Evolutionary conservation across 441 rosid species (phyloP).

Genomic region (Monsonia emarginata): DNA sequence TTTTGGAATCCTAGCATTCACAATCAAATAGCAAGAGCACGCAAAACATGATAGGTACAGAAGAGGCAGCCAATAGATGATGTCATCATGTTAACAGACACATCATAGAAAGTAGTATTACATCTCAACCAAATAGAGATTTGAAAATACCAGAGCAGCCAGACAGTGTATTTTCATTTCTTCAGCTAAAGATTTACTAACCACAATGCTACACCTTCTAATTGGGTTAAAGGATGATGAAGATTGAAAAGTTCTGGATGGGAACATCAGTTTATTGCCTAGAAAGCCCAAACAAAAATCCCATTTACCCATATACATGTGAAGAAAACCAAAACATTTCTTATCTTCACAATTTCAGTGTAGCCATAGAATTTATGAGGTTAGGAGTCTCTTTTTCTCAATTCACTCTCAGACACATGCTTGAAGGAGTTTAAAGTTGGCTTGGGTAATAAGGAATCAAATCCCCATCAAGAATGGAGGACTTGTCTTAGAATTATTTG

Average conservation of each 20-base stretch:
- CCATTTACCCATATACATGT: not conserved
- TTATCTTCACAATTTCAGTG: not conserved
- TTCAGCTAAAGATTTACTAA: conserved; percentile 1
- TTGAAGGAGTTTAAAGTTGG: not conserved
- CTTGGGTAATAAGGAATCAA: too few relatives aligned
- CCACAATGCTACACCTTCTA: not conserved
- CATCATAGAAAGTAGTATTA: not conserved
- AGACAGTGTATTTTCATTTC: not conserved
- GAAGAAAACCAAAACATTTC: not conserved
- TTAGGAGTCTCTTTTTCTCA: not conserved
- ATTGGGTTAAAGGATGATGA: not conserved
- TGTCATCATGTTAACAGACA: not conserved
- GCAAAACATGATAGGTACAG: not conserved
- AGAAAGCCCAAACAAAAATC: not conserved
- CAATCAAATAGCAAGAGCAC: not conserved
- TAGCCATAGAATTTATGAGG: not conserved
- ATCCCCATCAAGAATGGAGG: too few relatives aligned
- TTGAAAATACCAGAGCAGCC: not conserved
- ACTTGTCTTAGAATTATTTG: too few relatives aligned
- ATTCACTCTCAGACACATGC: not conserved
- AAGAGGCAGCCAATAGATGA: not conserved
- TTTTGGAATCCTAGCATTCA: conserved; percentile 4
- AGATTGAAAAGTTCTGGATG: not conserved
- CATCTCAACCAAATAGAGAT: not conserved
- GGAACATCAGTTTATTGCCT: not conserved